Conservation (phyloP, 2,329 filamentous ascomycete genomes). For the Pyricularia grisea region DNA sequence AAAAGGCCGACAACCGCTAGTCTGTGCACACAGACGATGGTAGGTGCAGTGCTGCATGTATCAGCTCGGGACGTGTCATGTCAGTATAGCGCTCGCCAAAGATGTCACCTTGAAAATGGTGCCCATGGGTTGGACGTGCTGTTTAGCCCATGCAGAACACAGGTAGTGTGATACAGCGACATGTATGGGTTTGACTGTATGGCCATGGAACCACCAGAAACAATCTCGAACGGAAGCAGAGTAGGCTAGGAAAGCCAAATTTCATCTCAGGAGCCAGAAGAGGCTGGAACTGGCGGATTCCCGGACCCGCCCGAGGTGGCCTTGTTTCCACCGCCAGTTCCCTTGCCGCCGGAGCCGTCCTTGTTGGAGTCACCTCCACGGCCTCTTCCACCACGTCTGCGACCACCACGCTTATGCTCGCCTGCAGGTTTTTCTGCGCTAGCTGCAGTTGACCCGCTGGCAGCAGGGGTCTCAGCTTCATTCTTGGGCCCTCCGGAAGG, state of each 20-base stretch:
- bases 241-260: not conserved
- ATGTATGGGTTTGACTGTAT: not conserved
- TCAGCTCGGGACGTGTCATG: not conserved
- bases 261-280: not conserved
- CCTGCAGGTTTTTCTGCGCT: constrained; percentile 1
- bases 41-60: not conserved
- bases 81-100: not conserved
- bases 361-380: constrained; percentile 8
- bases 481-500: not conserved
- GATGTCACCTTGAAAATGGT: not conserved
- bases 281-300: not conserved
- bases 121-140: not conserved
- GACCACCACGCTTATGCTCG: constrained; percentile 10
- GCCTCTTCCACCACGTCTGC: constrained; percentile 10
- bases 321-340: not conserved
- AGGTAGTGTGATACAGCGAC: not conserved
- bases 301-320: not conserved
- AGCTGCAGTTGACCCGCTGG: not conserved
- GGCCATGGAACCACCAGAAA: not conserved
- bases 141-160: not conserved
- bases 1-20: not conserved
- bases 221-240: not conserved
- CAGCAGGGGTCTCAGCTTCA: not conserved
- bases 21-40: not conserved
- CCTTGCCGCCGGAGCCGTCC: not conserved